Base-by-base conservation (phyloP, 2,329 filamentous ascomycete species). In the Cladosporium halotolerans region DNA sequence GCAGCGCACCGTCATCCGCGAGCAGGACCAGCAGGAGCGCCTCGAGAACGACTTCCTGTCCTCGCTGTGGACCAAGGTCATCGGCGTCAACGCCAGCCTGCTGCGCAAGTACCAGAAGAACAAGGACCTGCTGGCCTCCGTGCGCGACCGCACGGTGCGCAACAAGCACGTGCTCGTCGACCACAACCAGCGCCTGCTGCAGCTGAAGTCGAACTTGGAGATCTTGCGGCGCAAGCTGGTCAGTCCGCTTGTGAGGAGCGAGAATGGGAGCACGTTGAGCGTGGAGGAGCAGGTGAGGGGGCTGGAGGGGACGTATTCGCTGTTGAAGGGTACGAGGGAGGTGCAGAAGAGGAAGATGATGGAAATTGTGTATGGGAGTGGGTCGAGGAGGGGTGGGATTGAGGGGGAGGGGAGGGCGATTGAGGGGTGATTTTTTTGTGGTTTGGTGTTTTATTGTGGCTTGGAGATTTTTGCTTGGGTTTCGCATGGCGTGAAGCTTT, bases 21-120 rank as follows among this genome's bases (percentile, higher is more conserved):
- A 96, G 72, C 83, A 85, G 16, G 85, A 87, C 58, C 80, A 81
- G 5, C 89, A 96, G 66, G 89, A 96, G 58, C 84, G 85, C 40
- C 77, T 84, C 31, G 88, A 95, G 67, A 84, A 83, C 57, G 89
- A 96, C 64, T 79, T 93, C 63, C 83, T 96, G 41, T 85, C 85
- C 2, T 86, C 84, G 2, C 79, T 96, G 8, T 97, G 92, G 92
- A 87, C 88, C 2, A 84, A 85, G 44, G 82, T 95, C 18, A 82
- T 96, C 1, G 91, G 90, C 1, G 78, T 86, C 38, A 86, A 88
- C 63, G 83, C 86, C 7, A 78, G 78, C 42, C 80, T 85, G 60
- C 78, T 96, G n/a, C 81, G 83, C 66, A 96, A 96, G 70, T 96
- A 90, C 70, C 89, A 96, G 69, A 89, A 88, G 72, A 97, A 97